Conservation (phyloP, 371 early-diverging fungal genomes). For the Mortierella sp. region DNA sequence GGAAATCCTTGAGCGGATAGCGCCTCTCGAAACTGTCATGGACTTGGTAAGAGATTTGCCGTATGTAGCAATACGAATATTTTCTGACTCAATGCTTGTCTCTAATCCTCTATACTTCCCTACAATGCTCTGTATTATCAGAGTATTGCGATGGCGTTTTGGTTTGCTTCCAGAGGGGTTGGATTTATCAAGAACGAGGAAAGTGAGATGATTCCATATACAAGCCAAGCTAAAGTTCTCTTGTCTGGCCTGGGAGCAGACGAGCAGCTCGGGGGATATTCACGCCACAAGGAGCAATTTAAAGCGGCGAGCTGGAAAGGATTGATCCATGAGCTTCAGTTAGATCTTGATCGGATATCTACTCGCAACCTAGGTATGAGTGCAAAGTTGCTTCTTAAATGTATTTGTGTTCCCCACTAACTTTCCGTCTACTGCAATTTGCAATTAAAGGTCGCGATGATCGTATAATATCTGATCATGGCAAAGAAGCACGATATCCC, state of each 20-base stretch:
- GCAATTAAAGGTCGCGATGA: constrained; percentile 86
- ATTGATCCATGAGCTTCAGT: constrained; percentile 80
- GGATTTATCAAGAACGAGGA: constrained; percentile 58
- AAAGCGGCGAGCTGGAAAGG: constrained; percentile 72
- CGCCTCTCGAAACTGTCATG: constrained; percentile 93
- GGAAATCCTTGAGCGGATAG: constrained; percentile 79
- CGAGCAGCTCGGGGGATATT: constrained; percentile 95
- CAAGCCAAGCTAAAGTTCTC: constrained; percentile 80
- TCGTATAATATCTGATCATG: constrained; percentile 90
- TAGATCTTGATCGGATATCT: constrained; percentile 89
- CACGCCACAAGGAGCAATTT: constrained; percentile 86
- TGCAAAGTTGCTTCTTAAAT: not conserved
- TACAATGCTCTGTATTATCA: constrained; percentile 28
- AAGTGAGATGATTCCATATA: constrained; percentile 58
- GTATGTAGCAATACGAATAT: not conserved
- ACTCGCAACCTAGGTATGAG: constrained; percentile 82
- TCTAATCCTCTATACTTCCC: too few species aligned
- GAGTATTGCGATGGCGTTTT: constrained; percentile 97
- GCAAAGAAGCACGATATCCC: constrained; percentile 92
- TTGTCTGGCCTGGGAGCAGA: constrained; percentile 97
- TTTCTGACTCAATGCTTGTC: too few species aligned
- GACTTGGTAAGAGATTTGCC: constrained; percentile 73
- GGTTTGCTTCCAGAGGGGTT: constrained; percentile 92
- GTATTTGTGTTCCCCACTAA: too few species aligned
- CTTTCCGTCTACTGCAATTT: constrained; percentile 12